Evolutionary conservation across 768 basidiomycete genomes (phyloP), one percentile per base, ranked within the genome.

Genomic region (Ramaria rubella): DNA sequence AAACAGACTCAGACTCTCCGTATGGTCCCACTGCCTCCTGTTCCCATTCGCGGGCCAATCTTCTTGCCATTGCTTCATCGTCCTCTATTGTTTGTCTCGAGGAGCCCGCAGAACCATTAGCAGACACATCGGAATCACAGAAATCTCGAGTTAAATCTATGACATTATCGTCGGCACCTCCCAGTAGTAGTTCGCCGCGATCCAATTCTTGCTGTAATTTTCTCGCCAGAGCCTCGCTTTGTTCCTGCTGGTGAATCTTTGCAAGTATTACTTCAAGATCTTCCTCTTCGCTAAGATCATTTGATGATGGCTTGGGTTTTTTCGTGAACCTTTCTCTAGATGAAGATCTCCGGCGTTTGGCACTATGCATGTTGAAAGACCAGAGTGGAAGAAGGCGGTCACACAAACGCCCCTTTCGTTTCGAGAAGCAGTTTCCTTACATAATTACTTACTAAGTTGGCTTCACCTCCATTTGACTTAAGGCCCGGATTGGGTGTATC

Each of bases 221-320:
- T 42, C 56, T 64, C 1, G 74, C 75, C 14, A 75, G 67, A 5
- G 64, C 69, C 65, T 77, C 76, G 52, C 70, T 75, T 52, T 72
- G 72, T 62, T 77, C 74, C 40, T 74, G 73, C 26, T 72, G 69
- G 59, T 72, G 67, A n/a, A 76, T 76, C 42, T 68, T 72, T 2
- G 68, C 67, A 15, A 79, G 66, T 24, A 77, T 70, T 5, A 60
- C 64, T 49, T 70, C 68, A n/a, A 77, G 58, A 43, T 75, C 72
- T 21, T 72, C 73, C 24, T 74, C 73, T 29, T 75, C 68, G 21
- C 8, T 24, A 21, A 9, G 7, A 7, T 19, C 43, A 7, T 24
- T 45, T n/a, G 43, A 19, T 45, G 43, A 45, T 7, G 17, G 8
- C 7, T 36, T 36, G 17, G 34, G 17, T 36, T 36, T 45, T 45